phyloP scores from a whole-genome alignment of 768 basidiomycete genomes.

The Cystobasidium tubakii region DNA sequence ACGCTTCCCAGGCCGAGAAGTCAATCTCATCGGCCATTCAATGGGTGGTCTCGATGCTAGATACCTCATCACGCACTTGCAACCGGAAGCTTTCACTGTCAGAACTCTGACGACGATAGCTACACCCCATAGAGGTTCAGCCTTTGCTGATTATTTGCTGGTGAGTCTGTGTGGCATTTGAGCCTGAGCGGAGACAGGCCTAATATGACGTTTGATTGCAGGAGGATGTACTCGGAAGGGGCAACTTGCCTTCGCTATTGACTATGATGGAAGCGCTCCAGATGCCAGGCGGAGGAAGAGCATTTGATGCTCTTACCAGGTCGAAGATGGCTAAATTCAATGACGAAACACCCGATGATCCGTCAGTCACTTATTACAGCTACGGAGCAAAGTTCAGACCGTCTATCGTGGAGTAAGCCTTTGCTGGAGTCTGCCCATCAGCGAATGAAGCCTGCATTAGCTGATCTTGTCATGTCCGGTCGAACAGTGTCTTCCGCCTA shows the following conservation, averaged over 20 bases:
- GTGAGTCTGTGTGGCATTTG: conserved; percentile 59
- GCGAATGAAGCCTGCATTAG: not conserved
- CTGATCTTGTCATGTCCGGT: not conserved
- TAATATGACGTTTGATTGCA: conserved; percentile 39
- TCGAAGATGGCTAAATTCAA: conserved; percentile 86
- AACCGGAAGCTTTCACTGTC: conserved; percentile 68
- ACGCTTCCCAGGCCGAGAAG: conserved; percentile 69
- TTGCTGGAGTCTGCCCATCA: conserved; percentile 57
- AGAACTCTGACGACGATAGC: conserved; percentile 88
- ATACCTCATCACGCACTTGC: conserved; percentile 75
- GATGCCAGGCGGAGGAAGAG: conserved; percentile 88
- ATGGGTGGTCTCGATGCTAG: conserved; percentile 93
- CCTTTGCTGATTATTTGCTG: conserved; percentile 87
- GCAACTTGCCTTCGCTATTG: conserved; percentile 52
- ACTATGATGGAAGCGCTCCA: conserved; percentile 64
- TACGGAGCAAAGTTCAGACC: conserved; percentile 92
- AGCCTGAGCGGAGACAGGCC: conserved; percentile 4
- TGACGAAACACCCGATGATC: conserved; percentile 69
- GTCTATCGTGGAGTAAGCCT: conserved; percentile 63
- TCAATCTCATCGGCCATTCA: conserved; percentile 85
- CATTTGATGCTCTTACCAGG: conserved; percentile 79
- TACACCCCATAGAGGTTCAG: conserved; percentile 86
- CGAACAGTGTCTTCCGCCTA: conserved; percentile 40
- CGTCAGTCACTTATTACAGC: conserved; percentile 78
- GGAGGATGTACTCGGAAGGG: conserved; percentile 50